Percentiles rank a stretch among this genome's conserved stretches.
Evolutionary conservation across 352 stramenopile species (phyloP).

Genomic region (Globisporangium lucens): DNA sequence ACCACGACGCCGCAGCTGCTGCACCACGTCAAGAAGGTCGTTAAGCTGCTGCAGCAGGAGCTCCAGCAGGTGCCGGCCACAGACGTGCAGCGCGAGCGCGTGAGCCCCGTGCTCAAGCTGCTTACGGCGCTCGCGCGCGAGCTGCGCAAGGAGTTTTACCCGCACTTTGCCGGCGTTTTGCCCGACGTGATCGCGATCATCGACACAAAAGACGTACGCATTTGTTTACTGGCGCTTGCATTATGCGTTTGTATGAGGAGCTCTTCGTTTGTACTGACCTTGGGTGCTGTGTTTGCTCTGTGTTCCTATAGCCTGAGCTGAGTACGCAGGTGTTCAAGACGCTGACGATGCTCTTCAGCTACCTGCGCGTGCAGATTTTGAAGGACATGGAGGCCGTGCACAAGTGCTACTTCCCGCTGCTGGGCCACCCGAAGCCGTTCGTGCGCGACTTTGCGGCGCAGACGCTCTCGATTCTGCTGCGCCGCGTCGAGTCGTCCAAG

Average conservation of each 20-base stretch:
- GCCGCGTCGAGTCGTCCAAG: slow-evolving; percentile 72
- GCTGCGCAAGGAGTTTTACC: slow-evolving; percentile 86
- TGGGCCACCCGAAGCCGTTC: slow-evolving; percentile 82
- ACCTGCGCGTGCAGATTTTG: slow-evolving; percentile 77
- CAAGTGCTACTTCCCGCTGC: slow-evolving; percentile 88
- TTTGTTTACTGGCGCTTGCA: slow-evolving; percentile 2
- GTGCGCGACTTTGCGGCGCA: slow-evolving; percentile 89
- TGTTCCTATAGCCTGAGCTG: slow-evolving; percentile 59
- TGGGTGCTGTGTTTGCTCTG: background rate
- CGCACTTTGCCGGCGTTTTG: slow-evolving; percentile 62
- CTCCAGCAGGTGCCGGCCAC: slow-evolving; percentile 42
- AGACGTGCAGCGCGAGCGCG: slow-evolving; percentile 68
- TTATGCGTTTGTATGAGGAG: background rate
- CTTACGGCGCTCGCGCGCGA: slow-evolving; percentile 77
- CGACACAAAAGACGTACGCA: slow-evolving; percentile 76
- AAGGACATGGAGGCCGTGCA: slow-evolving; percentile 89
- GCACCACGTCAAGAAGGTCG: slow-evolving; percentile 75
- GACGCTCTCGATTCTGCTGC: slow-evolving; percentile 80
- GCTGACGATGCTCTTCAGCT: slow-evolving; percentile 87
- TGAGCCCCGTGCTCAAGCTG: slow-evolving; percentile 79
- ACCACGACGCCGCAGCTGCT: slow-evolving; percentile 82
- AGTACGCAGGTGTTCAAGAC: slow-evolving; percentile 91
- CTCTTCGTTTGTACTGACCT: background rate
- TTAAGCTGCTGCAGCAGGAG: slow-evolving; percentile 56
- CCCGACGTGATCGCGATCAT: slow-evolving; percentile 74